Evolutionary conservation across 495 filamentous ascomycete genomes (phyloP).

Genomic region (Xylaria scruposa): DNA sequence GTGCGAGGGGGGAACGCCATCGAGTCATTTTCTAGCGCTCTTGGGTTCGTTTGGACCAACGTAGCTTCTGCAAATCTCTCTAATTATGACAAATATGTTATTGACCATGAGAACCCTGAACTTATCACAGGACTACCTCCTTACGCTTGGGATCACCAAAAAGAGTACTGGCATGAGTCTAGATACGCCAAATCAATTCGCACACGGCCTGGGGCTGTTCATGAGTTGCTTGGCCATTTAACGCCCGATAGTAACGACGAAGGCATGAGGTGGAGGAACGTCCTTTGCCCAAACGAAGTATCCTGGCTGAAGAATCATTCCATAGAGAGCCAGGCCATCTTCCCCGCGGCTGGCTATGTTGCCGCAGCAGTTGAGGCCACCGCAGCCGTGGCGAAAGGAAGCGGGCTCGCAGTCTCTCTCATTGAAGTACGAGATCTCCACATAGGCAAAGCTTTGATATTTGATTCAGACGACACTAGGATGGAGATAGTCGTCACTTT

Average conservation of each 20-base stretch:
- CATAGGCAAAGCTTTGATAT: too few relatives aligned
- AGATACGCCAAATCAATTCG: not conserved
- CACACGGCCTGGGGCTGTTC: not conserved
- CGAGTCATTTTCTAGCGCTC: too few relatives aligned
- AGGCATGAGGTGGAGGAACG: not conserved
- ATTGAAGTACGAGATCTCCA: not conserved
- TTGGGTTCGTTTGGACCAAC: not conserved
- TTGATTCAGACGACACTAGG: too few relatives aligned
- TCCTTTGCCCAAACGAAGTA: not conserved
- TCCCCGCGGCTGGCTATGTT: not conserved
- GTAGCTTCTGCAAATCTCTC: not conserved
- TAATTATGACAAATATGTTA: not conserved
- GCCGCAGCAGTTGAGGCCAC: not conserved
- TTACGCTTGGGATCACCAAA: conserved; percentile 1
- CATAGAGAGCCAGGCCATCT: not conserved
- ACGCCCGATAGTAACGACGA: not conserved
- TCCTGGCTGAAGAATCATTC: not conserved
- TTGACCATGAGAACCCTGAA: not conserved
- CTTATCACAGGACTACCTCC: not conserved
- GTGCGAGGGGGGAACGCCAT: too few relatives aligned
- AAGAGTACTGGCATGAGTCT: not conserved
- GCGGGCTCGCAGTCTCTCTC: not conserved
- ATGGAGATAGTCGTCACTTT: too few relatives aligned
- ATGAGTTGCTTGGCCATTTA: not conserved
- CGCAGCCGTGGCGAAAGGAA: not conserved